These are phyloP conservation scores for Claviceps fusiformis DNA, from an alignment of 2,329 filamentous ascomycete genomes.

Conservation along the genomic window DNA sequence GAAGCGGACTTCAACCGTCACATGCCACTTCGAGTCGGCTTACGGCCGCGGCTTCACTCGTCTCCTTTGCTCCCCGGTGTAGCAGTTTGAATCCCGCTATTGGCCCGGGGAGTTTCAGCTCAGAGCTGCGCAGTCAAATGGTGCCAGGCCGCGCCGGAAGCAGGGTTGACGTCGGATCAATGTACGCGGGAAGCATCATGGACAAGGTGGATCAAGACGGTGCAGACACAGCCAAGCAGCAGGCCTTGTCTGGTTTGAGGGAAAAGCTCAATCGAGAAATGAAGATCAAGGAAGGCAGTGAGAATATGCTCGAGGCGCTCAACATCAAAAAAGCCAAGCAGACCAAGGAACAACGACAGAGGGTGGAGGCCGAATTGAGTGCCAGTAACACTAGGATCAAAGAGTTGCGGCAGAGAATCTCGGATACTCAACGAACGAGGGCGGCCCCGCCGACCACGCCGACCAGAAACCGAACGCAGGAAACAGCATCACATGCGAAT, in stretches of 20 bases:
- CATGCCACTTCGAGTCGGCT: constrained; percentile 32
- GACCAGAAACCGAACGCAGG: constrained; percentile 35
- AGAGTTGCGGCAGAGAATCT: constrained; percentile 45
- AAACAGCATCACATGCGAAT: constrained; percentile 30
- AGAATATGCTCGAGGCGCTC: constrained; percentile 92
- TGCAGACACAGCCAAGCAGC: constrained; percentile 44
- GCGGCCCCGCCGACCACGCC: constrained; percentile 34
- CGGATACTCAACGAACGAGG: constrained; percentile 42
- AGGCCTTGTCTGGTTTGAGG: constrained; percentile 60
- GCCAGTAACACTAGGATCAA: constrained; percentile 66
- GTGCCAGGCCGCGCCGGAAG: constrained; percentile 24
- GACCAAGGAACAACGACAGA: constrained; percentile 67
- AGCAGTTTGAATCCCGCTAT: constrained; percentile 58
- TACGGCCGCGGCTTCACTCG: constrained; percentile 37
- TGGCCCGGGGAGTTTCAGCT: constrained; percentile 75
- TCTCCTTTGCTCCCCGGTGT: constrained; percentile 52
- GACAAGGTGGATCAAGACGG: constrained; percentile 53
- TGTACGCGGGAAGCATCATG: constrained; percentile 27
- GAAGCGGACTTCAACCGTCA: constrained; percentile 33
- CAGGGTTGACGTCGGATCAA: constrained; percentile 21
- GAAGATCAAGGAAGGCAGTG: constrained; percentile 95
- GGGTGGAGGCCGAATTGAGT: constrained; percentile 78
- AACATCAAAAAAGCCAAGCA: constrained; percentile 94
- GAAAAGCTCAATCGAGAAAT: constrained; percentile 87
- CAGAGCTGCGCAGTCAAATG: constrained; percentile 65